Evolutionary conservation across 2,329 filamentous ascomycete species (phyloP).

Genomic region (Biscogniauxia sp.): DNA sequence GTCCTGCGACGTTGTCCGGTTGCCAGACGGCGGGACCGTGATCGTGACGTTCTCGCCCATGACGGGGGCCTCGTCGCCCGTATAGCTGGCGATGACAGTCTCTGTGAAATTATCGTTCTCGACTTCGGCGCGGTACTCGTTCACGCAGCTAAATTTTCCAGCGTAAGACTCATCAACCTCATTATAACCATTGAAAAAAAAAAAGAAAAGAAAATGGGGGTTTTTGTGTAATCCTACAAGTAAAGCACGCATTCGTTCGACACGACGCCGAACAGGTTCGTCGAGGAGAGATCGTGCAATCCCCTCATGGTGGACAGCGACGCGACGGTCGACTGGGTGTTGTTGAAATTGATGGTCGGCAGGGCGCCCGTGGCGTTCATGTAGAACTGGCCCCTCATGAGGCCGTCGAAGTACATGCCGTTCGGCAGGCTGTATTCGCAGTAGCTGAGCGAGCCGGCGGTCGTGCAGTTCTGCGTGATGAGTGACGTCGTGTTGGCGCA

Average conservation of each 20-base stretch:
- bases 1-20: background rate
- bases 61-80: background rate
- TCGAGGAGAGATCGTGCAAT: slow-evolving; percentile 5
- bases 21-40: slow-evolving; percentile 4
- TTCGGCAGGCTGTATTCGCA: slow-evolving; percentile 11
- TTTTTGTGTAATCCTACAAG: slow-evolving; percentile 4
- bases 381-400: slow-evolving; percentile 1
- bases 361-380: slow-evolving; percentile 7
- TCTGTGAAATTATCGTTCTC: slow-evolving; percentile 10
- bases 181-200: too few species aligned
- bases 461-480: slow-evolving; percentile 4
- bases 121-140: slow-evolving; percentile 10
- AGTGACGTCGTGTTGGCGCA: slow-evolving; percentile 13
- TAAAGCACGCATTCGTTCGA: slow-evolving; percentile 15
- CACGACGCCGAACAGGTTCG: slow-evolving; percentile 5
- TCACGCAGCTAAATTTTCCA: slow-evolving; percentile 10
- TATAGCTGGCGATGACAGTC: slow-evolving; percentile 4
- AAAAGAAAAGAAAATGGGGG: too few species aligned
- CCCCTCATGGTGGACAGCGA: slow-evolving; percentile 9
- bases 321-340: slow-evolving; percentile 9
- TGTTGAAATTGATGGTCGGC: slow-evolving; percentile 9
- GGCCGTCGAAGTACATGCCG: slow-evolving; percentile 3
- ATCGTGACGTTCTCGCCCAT: slow-evolving; percentile 8
- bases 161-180: too few species aligned
- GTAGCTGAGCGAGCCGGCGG: background rate